Conservation (phyloP, 257 asterid species). For the Fraxinus pennsylvanica region DNA sequence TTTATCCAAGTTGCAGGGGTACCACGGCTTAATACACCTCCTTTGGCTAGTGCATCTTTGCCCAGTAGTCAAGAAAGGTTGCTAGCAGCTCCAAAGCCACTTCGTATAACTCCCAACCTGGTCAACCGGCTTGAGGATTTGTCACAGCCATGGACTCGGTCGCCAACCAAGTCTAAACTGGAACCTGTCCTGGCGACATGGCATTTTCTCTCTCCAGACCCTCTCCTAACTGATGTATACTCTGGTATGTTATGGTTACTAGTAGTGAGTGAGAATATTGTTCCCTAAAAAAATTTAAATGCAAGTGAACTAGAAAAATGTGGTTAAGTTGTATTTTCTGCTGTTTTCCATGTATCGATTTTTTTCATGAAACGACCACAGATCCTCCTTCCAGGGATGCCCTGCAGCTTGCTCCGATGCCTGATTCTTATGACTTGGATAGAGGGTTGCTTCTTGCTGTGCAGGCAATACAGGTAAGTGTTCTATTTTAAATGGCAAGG, state of each 20-base stretch:
- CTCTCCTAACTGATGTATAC: constrained; percentile 47
- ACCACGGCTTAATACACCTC: constrained; percentile 97
- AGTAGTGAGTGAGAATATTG: constrained; percentile 25
- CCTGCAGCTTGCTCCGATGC: constrained; percentile 88
- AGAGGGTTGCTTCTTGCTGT: constrained; percentile 97
- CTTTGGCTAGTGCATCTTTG: constrained; percentile 46
- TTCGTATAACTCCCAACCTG: constrained; percentile 74
- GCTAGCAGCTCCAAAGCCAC: constrained; percentile 82
- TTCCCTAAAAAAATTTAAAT: constrained; percentile 2
- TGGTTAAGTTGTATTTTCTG: constrained; percentile 7
- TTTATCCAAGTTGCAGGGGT: constrained; percentile 62
- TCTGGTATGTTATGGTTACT: constrained; percentile 47
- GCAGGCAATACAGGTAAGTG: constrained; percentile 86
- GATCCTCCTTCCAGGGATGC: constrained; percentile 75
- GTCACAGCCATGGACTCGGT: constrained; percentile 98
- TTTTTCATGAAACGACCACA: constrained; percentile 67
- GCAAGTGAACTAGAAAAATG: constrained; percentile 19
- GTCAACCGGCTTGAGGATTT: constrained; percentile 83
- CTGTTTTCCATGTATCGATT: constrained; percentile 28
- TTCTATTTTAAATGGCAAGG: constrained; percentile 9
- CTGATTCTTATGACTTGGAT: constrained; percentile 92
- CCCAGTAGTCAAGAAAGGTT: constrained; percentile 50
- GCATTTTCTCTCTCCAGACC: constrained; percentile 66
- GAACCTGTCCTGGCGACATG: constrained; percentile 88
- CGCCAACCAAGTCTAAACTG: constrained; percentile 90